Conservation (phyloP, 225 moss, liverwort and hornwort species). For the Antitrichia curtipendula region DNA sequence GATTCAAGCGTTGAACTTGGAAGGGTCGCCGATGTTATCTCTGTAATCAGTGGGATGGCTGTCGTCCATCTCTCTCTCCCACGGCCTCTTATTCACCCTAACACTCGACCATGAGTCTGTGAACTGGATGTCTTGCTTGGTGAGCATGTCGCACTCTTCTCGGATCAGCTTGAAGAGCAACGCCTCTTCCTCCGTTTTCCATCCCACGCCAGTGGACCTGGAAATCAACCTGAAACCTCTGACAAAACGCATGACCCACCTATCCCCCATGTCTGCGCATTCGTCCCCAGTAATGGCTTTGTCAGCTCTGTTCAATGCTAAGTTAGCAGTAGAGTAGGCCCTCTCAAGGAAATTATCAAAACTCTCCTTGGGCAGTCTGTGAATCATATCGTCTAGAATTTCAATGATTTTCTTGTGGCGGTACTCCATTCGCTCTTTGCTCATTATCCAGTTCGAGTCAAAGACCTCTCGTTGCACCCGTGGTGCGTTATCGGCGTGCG, state of each 20-base stretch:
- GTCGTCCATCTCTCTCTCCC: constrained; percentile 19
- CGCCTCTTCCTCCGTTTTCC: constrained; percentile 22
- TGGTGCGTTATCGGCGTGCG: constrained; percentile 12
- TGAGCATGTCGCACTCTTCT: constrained; percentile 49
- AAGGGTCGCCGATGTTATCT: constrained; percentile 14
- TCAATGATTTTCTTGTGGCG: constrained; percentile 24
- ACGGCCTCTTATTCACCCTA: constrained; percentile 9
- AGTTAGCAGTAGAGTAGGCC: constrained; percentile 31
- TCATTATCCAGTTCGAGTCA: constrained; percentile 29
- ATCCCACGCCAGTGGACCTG: constrained; percentile 22
- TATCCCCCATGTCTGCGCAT: constrained; percentile 16
- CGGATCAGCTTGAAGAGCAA: constrained; percentile 35
- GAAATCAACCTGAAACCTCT: constrained; percentile 30
- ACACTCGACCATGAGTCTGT: constrained; percentile 28
- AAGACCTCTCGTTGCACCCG: constrained; percentile 11
- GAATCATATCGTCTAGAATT: constrained; percentile 21
- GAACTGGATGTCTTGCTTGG: constrained; percentile 37
- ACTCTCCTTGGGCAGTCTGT: constrained; percentile 13
- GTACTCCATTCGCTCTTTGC: constrained; percentile 28
- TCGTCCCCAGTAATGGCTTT: constrained; percentile 41
- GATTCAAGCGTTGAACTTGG: constrained; percentile 1
- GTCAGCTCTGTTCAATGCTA: constrained; percentile 22
- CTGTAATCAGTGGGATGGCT: constrained; percentile 45
- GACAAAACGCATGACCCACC: constrained; percentile 43
- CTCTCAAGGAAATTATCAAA: constrained; percentile 36